phyloP scores from a whole-genome alignment of 768 basidiomycete genomes.

The Podaxis pistillaris region DNA sequence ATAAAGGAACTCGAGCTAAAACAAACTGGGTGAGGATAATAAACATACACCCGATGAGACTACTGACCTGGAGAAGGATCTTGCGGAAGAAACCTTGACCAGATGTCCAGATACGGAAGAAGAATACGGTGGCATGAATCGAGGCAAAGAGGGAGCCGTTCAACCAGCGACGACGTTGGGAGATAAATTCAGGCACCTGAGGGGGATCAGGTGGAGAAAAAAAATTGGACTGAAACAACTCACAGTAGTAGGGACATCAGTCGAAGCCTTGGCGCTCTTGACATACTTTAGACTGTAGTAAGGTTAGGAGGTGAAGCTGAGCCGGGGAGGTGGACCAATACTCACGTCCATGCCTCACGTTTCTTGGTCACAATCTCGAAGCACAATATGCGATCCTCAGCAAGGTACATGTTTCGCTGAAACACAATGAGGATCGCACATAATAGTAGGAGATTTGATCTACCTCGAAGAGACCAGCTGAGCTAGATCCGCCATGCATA shows the following conservation, averaged over 20 bases:
- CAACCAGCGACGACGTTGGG: conserved; percentile 86
- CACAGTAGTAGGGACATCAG: conserved; percentile 89
- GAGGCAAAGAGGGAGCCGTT: conserved; percentile 93
- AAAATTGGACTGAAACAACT: conserved; percentile 16
- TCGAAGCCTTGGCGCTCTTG: conserved; percentile 91
- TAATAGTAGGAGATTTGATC: conserved; percentile 20
- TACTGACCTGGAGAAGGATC: conserved; percentile 60
- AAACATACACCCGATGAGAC: neutral
- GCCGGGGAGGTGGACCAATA: conserved; percentile 22
- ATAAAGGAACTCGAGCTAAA: conserved; percentile 86
- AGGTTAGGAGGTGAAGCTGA: conserved; percentile 2
- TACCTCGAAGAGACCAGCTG: conserved; percentile 68
- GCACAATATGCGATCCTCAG: conserved; percentile 88
- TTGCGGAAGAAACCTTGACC: conserved; percentile 90
- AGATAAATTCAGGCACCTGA: conserved; percentile 89
- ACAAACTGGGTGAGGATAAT: neutral
- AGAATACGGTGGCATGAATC: conserved; percentile 89
- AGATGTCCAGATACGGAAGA: conserved; percentile 85
- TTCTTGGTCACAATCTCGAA: conserved; percentile 94
- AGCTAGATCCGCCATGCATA: conserved; percentile 64
- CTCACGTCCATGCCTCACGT: conserved; percentile 76
- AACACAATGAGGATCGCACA: neutral
- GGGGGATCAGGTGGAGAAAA: conserved; percentile 4
- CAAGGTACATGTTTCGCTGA: conserved; percentile 90
- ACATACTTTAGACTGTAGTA: conserved; percentile 72